Percentiles rank a stretch among this genome's conserved stretches.
These are phyloP conservation scores for Rhododendron molle DNA, from an alignment of 148 eudicot genomes.

Conservation along the genomic window DNA sequence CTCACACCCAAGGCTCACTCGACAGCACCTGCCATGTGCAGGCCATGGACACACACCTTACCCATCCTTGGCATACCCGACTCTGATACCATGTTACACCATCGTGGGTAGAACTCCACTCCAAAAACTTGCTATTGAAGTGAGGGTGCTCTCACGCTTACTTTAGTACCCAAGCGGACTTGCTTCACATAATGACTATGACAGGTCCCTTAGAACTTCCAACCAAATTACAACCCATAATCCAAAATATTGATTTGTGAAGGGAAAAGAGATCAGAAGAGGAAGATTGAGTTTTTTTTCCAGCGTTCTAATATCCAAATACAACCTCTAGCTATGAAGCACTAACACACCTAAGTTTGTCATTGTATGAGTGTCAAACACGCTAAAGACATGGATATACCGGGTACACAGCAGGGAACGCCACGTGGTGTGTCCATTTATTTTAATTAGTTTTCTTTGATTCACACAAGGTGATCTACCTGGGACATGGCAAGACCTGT, in stretches of 20 bases:
- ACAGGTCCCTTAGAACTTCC: background rate
- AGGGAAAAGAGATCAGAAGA: background rate
- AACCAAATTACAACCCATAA: background rate
- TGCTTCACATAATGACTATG: too few relatives aligned
- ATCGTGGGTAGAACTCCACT: too few relatives aligned
- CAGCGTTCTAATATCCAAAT: background rate
- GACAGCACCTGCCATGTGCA: too few relatives aligned
- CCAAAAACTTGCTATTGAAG: too few relatives aligned
- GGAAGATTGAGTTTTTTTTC: background rate
- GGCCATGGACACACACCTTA: too few relatives aligned
- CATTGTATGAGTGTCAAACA: background rate
- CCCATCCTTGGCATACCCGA: too few relatives aligned
- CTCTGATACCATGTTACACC: too few relatives aligned
- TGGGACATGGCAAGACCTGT: background rate
- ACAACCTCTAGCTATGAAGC: background rate
- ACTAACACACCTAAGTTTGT: background rate
- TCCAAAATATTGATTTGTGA: background rate
- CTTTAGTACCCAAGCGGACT: too few relatives aligned
- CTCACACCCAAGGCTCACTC: too few relatives aligned
- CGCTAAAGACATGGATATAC: background rate
- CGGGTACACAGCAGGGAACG: too few relatives aligned
- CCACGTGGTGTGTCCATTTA: background rate
- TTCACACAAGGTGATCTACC: background rate
- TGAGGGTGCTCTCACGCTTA: too few relatives aligned
- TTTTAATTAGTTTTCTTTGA: background rate